Evolutionary conservation across 108 stramenopile species (phyloP).

Genomic region (Cylindrotheca fusiformis): DNA sequence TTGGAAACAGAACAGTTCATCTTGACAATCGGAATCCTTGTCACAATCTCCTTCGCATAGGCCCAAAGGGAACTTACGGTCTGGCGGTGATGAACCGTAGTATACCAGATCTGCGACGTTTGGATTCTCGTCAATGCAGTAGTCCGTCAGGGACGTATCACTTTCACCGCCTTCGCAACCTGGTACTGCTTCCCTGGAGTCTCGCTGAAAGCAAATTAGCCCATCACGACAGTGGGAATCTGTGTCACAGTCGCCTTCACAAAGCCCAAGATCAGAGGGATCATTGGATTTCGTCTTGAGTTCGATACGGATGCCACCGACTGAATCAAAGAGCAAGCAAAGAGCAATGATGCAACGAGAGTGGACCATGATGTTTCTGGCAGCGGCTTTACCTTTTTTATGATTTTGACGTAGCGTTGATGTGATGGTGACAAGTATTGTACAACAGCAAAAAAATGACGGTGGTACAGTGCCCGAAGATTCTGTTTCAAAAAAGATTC

Average conservation of each 20-base stretch:
- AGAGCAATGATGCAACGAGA: too few species aligned
- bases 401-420: too few species aligned
- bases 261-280: constrained; percentile 15
- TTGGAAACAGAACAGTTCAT: constrained; percentile 3
- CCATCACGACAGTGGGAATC: constrained; percentile 19
- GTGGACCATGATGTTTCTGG: too few species aligned
- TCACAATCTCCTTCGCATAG: constrained; percentile 57
- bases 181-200: constrained; percentile 20
- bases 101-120: constrained; percentile 1
- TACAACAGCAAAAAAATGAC: too few species aligned
- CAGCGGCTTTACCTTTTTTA: too few species aligned
- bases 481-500: too few species aligned
- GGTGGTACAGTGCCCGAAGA: too few species aligned
- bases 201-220: constrained; percentile 28
- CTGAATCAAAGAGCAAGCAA: too few species aligned
- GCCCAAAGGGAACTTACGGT: constrained; percentile 18
- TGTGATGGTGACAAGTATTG: too few species aligned
- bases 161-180: constrained; percentile 27
- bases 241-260: constrained; percentile 37
- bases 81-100: constrained; percentile 4
- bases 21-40: not conserved
- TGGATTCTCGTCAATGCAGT: constrained; percentile 20
- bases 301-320: too few species aligned
- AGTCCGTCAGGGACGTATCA: constrained; percentile 18
- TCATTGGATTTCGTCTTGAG: too few species aligned